Conservation (phyloP, 306 rosid genomes). For the Fragaria ananassa region DNA sequence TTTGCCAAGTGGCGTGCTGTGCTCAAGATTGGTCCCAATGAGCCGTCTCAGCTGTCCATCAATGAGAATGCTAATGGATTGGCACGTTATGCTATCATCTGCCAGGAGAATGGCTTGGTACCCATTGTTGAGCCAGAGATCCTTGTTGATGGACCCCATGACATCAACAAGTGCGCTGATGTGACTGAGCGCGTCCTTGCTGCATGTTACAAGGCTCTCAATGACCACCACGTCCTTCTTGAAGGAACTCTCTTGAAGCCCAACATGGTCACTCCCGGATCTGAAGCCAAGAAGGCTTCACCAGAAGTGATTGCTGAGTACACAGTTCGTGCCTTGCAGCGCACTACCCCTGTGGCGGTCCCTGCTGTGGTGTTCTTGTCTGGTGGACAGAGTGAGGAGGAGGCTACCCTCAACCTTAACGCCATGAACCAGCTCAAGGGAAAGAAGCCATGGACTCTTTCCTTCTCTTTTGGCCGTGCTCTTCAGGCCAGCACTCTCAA, state of each 20-base stretch:
- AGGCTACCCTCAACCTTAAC: slow-evolving; percentile 68
- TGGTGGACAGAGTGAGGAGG: slow-evolving; percentile 88
- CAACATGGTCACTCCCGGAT: slow-evolving; percentile 86
- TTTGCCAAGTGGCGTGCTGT: slow-evolving; percentile 89
- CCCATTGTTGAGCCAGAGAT: slow-evolving; percentile 88
- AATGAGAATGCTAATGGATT: slow-evolving; percentile 71
- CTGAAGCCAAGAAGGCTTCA: slow-evolving; percentile 51
- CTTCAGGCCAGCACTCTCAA: slow-evolving; percentile 76
- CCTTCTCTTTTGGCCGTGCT: slow-evolving; percentile 77
- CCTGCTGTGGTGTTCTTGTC: slow-evolving; percentile 73
- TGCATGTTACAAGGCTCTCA: slow-evolving; percentile 86
- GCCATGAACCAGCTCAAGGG: slow-evolving; percentile 67
- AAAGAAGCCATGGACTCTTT: slow-evolving; percentile 80
- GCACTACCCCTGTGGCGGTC: slow-evolving; percentile 65
- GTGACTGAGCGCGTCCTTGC: slow-evolving; percentile 77
- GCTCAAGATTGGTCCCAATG: slow-evolving; percentile 64
- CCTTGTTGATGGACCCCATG: slow-evolving; percentile 68
- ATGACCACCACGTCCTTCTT: slow-evolving; percentile 67
- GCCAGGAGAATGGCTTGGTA: slow-evolving; percentile 79
- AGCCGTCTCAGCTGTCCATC: slow-evolving; percentile 71
- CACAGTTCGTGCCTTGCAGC: slow-evolving; percentile 60
- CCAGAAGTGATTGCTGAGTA: slow-evolving; percentile 61
- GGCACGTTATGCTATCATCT: slow-evolving; percentile 68
- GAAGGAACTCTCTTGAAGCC: slow-evolving; percentile 83
- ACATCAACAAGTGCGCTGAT: slow-evolving; percentile 57